phyloP scores from a whole-genome alignment of 2,329 filamentous ascomycete species.

The Dactylella cylindrospora region DNA sequence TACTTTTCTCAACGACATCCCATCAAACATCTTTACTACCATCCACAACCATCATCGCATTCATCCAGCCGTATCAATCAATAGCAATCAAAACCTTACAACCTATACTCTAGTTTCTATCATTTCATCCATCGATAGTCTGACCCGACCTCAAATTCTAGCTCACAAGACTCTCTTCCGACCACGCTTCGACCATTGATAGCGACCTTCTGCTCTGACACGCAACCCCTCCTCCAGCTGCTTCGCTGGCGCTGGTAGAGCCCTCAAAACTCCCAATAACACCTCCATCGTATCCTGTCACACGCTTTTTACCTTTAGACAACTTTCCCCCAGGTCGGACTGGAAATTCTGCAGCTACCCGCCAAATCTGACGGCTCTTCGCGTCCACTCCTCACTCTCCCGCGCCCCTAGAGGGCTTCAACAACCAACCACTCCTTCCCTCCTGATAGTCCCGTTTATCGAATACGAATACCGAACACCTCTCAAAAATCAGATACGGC shows the following conservation, averaged over 20 bases:
- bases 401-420: conserved; percentile 10
- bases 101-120: background rate
- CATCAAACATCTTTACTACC: too few relatives aligned
- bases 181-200: background rate
- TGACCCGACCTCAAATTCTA: background rate
- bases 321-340: background rate
- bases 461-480: background rate
- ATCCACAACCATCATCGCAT: conserved; percentile 1
- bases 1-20: too few relatives aligned
- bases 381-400: conserved; percentile 22
- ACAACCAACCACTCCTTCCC: conserved; percentile 2
- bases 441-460: background rate
- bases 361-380: conserved; percentile 26
- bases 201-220: conserved; percentile 1
- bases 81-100: too few relatives aligned
- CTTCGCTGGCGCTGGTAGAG: conserved; percentile 21
- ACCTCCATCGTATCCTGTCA: background rate
- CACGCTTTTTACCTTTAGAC: background rate
- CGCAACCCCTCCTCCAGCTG: conserved; percentile 17
- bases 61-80: conserved; percentile 30
- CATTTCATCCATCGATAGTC: conserved; percentile 7
- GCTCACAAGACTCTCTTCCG: background rate
- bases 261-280: conserved; percentile 10
- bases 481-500: background rate
- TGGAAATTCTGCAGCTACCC: conserved; percentile 1